Base-by-base conservation (phyloP, 2,329 filamentous ascomycete species). In the Xylaria digitata region DNA sequence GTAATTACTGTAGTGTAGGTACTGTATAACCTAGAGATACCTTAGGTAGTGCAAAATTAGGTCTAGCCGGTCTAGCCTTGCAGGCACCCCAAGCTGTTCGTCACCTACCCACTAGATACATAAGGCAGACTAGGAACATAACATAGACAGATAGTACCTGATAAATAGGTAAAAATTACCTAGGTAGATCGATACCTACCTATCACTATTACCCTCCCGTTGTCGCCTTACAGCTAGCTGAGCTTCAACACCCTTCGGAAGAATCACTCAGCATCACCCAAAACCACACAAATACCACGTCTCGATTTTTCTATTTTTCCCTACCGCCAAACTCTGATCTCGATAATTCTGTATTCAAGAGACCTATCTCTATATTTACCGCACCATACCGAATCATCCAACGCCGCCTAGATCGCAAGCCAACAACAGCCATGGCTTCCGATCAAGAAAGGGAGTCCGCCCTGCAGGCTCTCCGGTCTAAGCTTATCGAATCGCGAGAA, bases 401-500 rank as follows among this genome's bases (percentile, higher is more conserved):
- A 26, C 11, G 17, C n/a, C 62, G 46, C 58, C 46, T 45, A 48
- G 37, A 60, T 64, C 58, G 63, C 62, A 50, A 59, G 45, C 63
- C 66, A 55, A 43, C 70, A 57, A 40, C 68, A 13, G 64, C 63
- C 71, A 87, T 86, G 84, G 79, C 82, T 71, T 81, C 85, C 72
- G 86, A 89, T 71, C 82, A 84, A 75, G 86, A 88, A 81, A 85
- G 87, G 79, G 82, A 90, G 74, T 86, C 90, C 78, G 92, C 92
- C 77, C 89, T 95, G 76, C 85, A 90, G 77, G 88, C 90, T 66
- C 95, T 93, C 85, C 93, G 93, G 79, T 83, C 86, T 69, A 94
- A 92, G 84, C 87, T 95, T 75, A 87, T 97, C 77, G 95, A 99
- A 82, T 97, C 96, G 75, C 89, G 96, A 82, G 96, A 99, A 86